phyloP scores from a whole-genome alignment of 352 stramenopile species.

The Phytophthora macrochlamydospora region DNA sequence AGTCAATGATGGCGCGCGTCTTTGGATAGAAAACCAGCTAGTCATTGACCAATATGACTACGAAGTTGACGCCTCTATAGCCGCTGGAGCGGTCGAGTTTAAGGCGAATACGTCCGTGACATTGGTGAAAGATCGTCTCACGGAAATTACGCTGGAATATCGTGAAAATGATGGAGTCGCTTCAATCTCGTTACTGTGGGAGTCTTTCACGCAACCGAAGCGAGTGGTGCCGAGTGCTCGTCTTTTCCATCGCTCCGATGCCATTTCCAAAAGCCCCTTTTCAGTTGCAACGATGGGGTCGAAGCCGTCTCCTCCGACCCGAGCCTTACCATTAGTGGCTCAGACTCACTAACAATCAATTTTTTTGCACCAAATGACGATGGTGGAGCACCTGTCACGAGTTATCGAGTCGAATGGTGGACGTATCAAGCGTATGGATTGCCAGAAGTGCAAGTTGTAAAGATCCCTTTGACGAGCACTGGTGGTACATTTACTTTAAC shows the following conservation, averaged over 20 bases:
- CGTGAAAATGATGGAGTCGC: constrained; percentile 90
- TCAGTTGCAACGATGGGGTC: constrained; percentile 53
- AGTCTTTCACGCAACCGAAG: constrained; percentile 88
- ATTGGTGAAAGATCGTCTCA: constrained; percentile 82
- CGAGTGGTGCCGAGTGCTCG: constrained; percentile 83
- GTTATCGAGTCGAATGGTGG: constrained; percentile 92
- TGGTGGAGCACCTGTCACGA: constrained; percentile 83
- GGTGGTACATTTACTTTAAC: constrained; percentile 85
- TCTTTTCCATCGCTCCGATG: constrained; percentile 80
- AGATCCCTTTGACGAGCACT: constrained; percentile 77
- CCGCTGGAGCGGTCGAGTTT: constrained; percentile 37
- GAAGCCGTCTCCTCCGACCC: constrained; percentile 57
- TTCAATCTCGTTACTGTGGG: constrained; percentile 87
- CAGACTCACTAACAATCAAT: constrained; percentile 75
- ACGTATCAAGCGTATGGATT: constrained; percentile 50
- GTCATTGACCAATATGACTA: constrained; percentile 66
- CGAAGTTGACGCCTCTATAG: constrained; percentile 32
- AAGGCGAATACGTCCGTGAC: constrained; percentile 39
- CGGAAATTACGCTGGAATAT: constrained; percentile 93
- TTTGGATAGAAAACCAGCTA: constrained; percentile 77
- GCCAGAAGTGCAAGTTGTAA: constrained; percentile 82
- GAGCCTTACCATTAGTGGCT: constrained; percentile 49
- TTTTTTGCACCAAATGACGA: constrained; percentile 87
- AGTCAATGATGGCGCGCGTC: constrained; percentile 89
- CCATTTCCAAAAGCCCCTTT: constrained; percentile 76